Conservation (phyloP, 2,329 filamentous ascomycete genomes). For the Calonectria pseudoturangicola region DNA sequence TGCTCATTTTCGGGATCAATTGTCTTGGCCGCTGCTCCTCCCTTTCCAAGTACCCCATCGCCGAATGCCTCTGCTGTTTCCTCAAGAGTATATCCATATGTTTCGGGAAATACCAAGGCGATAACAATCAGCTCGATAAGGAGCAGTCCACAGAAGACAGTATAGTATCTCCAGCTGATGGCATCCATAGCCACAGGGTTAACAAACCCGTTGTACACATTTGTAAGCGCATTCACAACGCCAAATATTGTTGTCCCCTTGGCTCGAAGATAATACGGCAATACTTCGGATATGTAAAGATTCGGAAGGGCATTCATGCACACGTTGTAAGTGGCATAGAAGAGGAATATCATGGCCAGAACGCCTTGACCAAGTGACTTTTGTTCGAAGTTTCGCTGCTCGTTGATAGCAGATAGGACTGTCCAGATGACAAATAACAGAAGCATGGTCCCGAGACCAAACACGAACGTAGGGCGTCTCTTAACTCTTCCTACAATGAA, state of each 20-base stretch:
- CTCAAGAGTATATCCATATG: constrained; percentile 17
- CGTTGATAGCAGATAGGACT: constrained; percentile 20
- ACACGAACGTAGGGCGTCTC: neutral
- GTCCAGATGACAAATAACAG: constrained; percentile 32
- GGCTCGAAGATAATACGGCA: constrained; percentile 27
- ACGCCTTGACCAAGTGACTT: constrained; percentile 8
- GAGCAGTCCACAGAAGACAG: constrained; percentile 19
- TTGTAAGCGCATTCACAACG: constrained; percentile 12
- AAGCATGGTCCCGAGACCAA: constrained; percentile 23
- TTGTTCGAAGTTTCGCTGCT: constrained; percentile 22
- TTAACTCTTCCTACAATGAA: neutral
- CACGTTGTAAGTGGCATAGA: constrained; percentile 28
- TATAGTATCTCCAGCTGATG: constrained; percentile 30
- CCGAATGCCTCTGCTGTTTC: constrained; percentile 10
- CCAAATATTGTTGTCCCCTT: constrained; percentile 33
- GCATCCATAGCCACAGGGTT: constrained; percentile 32
- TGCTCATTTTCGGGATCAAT: neutral
- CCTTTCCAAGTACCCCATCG: neutral
- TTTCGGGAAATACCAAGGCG: constrained; percentile 28
- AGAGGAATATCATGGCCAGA: constrained; percentile 36
- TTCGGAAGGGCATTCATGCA: constrained; percentile 20
- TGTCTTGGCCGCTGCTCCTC: neutral
- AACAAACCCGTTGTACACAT: constrained; percentile 25
- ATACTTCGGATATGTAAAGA: constrained; percentile 25
- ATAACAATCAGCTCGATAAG: constrained; percentile 17